Percentiles rank a stretch among this genome's conserved stretches.
These are phyloP conservation scores for Benincasa hispida DNA, from an alignment of 306 rosid genomes.

Conservation along the genomic window DNA sequence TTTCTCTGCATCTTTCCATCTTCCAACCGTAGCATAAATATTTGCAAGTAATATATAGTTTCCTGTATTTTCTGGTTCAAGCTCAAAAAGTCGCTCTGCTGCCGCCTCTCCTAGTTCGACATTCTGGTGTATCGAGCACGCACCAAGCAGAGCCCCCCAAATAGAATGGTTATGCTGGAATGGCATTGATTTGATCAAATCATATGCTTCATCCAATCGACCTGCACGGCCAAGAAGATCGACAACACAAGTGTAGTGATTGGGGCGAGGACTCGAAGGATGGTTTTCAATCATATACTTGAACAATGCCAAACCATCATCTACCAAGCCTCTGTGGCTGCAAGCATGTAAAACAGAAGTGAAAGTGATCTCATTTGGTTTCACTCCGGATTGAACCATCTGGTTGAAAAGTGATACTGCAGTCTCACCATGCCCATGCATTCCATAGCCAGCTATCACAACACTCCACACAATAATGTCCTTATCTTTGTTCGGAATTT, in stretches of 20 bases:
- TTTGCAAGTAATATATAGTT: slow-evolving; percentile 65
- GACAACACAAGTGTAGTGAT: slow-evolving; percentile 71
- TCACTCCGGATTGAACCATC: slow-evolving; percentile 62
- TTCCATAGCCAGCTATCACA: slow-evolving; percentile 61
- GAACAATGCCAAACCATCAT: slow-evolving; percentile 63
- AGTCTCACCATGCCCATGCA: slow-evolving; percentile 59
- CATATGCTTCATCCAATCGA: slow-evolving; percentile 56
- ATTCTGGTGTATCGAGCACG: slow-evolving; percentile 73
- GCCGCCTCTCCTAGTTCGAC: slow-evolving; percentile 77
- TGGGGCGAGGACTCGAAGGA: slow-evolving; percentile 30
- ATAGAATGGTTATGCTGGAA: slow-evolving; percentile 40
- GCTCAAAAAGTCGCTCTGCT: slow-evolving; percentile 48
- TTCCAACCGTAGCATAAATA: slow-evolving; percentile 58
- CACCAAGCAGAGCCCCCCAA: slow-evolving; percentile 91
- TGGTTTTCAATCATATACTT: slow-evolving; percentile 37
- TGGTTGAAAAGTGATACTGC: slow-evolving; percentile 63
- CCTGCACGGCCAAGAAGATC: slow-evolving; percentile 93
- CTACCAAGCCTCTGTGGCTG: slow-evolving; percentile 83
- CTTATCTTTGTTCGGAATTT: slow-evolving; percentile 31
- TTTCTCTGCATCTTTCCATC: slow-evolving; percentile 80
- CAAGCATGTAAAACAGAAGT: slow-evolving; percentile 77
- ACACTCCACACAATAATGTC: slow-evolving; percentile 69
- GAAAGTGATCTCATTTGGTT: slow-evolving; percentile 66
- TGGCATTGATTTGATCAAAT: slow-evolving; percentile 48
- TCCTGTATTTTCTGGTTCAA: slow-evolving; percentile 74